These are phyloP conservation scores for Globisporangium acanthophoron DNA, from an alignment of 352 stramenopile species.

Conservation along the genomic window DNA sequence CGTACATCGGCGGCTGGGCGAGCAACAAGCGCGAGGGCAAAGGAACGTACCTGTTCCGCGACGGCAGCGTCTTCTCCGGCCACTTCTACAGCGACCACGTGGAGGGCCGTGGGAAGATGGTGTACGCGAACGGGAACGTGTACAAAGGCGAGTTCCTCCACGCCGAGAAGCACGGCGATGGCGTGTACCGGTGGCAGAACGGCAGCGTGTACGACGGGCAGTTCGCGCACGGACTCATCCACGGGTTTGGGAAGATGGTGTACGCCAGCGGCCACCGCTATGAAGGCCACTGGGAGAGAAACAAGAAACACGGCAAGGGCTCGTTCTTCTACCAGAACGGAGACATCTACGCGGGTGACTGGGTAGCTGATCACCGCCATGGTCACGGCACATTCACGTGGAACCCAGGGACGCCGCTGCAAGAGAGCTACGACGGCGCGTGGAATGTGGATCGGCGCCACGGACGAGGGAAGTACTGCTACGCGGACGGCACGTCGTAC, in stretches of 20 bases:
- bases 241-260: constrained; percentile 42
- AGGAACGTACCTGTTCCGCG: constrained; percentile 52
- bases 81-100: constrained; percentile 55
- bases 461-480: constrained; percentile 54
- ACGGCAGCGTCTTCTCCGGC: constrained; percentile 57
- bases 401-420: constrained; percentile 36
- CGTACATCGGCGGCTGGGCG: constrained; percentile 62
- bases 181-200: constrained; percentile 65
- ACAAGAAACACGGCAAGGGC: constrained; percentile 78
- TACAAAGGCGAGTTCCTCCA: constrained; percentile 65
- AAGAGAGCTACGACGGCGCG: constrained; percentile 78
- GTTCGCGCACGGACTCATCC: constrained; percentile 64
- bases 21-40: constrained; percentile 70
- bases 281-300: constrained; percentile 49
- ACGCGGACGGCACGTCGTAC: constrained; percentile 56
- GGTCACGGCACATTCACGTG: constrained; percentile 57
- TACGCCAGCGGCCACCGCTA: constrained; percentile 71
- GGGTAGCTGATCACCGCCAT: constrained; percentile 50
- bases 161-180: constrained; percentile 60
- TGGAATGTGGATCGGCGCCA: constrained; percentile 64
- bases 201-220: constrained; percentile 73
- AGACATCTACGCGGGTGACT: constrained; percentile 77
- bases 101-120: constrained; percentile 71
- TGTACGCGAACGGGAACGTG: constrained; percentile 81
- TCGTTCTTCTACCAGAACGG: constrained; percentile 78